A percentile compares a stretch with the other conserved stretches of the same genome.
Evolutionary conservation across 306 rosid genomes (phyloP).

Genomic region (Acacia acuminata): DNA sequence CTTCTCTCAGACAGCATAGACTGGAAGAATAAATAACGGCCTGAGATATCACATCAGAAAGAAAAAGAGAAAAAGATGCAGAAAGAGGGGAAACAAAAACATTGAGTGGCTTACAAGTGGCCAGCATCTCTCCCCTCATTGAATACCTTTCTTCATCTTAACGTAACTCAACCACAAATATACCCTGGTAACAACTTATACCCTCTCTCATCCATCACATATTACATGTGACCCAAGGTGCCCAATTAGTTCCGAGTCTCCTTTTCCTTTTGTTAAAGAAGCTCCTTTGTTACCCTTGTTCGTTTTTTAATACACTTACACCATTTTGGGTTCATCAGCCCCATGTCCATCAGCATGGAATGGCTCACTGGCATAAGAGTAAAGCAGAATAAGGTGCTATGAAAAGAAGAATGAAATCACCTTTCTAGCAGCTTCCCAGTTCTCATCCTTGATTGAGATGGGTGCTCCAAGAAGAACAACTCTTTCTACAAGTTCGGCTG

Average conservation of each 20-base stretch:
- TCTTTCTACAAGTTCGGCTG: conserved; percentile 72
- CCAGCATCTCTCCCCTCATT: not conserved
- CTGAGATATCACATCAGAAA: not conserved
- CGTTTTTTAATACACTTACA: not conserved
- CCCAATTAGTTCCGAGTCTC: not conserved
- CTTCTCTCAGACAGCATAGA: not conserved
- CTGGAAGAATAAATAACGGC: not conserved
- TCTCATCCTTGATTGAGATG: conserved; percentile 62
- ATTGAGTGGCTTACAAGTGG: not conserved
- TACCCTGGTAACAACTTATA: not conserved
- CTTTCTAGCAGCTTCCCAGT: conserved; percentile 67
- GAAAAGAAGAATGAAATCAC: conserved; percentile 30
- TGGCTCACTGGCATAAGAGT: not conserved
- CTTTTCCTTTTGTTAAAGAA: not conserved
- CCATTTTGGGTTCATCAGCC: not conserved
- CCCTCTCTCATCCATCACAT: not conserved
- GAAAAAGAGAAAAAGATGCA: not conserved
- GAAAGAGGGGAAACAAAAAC: not conserved
- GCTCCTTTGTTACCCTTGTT: not conserved
- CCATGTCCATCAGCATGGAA: not conserved
- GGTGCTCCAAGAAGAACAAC: conserved; percentile 85
- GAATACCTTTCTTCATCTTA: not conserved
- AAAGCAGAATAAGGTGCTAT: conserved; percentile 1
- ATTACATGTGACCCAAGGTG: not conserved
- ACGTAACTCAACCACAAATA: not conserved